These are phyloP conservation scores for Rhizopus microsporus DNA, from an alignment of 371 early-diverging fungal species.

Conservation along the genomic window DNA sequence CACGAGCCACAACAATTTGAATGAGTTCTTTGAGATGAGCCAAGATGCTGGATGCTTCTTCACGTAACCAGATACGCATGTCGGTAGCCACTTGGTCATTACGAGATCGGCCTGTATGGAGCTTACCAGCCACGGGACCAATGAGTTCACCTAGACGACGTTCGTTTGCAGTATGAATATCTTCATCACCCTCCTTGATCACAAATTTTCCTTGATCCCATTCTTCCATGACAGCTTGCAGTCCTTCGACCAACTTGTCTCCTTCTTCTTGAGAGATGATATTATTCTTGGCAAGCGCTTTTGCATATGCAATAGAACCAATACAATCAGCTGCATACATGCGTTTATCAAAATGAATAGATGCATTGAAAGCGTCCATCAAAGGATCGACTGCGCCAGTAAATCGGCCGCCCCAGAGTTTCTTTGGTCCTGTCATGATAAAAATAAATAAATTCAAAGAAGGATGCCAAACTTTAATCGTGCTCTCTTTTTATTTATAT, in stretches of 20 bases:
- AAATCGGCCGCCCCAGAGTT: slow-evolving; percentile 88
- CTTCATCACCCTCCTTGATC: slow-evolving; percentile 86
- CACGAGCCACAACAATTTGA: slow-evolving; percentile 70
- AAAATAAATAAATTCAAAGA: neutral
- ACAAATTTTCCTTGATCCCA: slow-evolving; percentile 82
- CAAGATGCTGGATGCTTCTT: slow-evolving; percentile 66
- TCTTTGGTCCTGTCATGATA: slow-evolving; percentile 39
- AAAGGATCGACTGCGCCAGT: slow-evolving; percentile 90
- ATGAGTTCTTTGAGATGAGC: slow-evolving; percentile 76
- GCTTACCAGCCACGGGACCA: slow-evolving; percentile 91
- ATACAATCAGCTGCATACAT: slow-evolving; percentile 88
- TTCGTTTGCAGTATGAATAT: slow-evolving; percentile 98
- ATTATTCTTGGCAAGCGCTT: slow-evolving; percentile 72
- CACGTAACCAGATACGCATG: slow-evolving; percentile 92
- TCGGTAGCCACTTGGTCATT: slow-evolving; percentile 99
- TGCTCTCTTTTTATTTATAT: neutral
- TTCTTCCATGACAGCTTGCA: slow-evolving; percentile 75
- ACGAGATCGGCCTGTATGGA: slow-evolving; percentile 94
- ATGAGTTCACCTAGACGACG: slow-evolving; percentile 92
- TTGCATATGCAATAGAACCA: slow-evolving; percentile 92
- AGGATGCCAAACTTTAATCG: neutral
- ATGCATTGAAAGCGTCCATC: slow-evolving; percentile 96
- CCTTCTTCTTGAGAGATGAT: slow-evolving; percentile 81
- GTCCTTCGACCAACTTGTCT: slow-evolving; percentile 72
- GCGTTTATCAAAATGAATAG: slow-evolving; percentile 89